Conservation (phyloP, 2,329 filamentous ascomycete genomes). For the Nemania sp. region DNA sequence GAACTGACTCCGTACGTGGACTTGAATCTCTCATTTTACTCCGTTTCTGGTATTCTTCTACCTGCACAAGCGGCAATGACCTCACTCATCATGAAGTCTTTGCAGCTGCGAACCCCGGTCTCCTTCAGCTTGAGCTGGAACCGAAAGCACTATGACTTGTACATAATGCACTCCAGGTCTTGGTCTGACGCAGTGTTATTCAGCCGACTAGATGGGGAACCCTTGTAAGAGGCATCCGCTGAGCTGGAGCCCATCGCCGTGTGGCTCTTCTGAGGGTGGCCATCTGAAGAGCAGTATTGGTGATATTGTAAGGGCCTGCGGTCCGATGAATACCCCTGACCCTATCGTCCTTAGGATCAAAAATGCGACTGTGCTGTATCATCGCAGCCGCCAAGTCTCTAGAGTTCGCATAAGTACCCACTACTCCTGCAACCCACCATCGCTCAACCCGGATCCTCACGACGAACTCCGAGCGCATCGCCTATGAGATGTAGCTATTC, state of each 20-base stretch:
- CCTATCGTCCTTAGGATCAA: constrained; percentile 29
- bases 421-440: constrained; percentile 36
- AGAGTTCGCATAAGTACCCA: constrained; percentile 35
- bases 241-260: constrained; percentile 25
- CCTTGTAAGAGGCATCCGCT: constrained; percentile 25
- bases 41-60: constrained; percentile 20
- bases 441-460: constrained; percentile 41
- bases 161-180: constrained; percentile 16
- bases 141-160: not conserved
- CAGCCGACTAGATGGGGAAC: constrained; percentile 31
- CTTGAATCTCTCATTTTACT: constrained; percentile 13
- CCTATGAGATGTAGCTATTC: constrained; percentile 33
- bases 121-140: not conserved
- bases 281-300: constrained; percentile 30
- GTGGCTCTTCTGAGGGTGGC: constrained; percentile 24
- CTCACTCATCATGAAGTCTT: constrained; percentile 4
- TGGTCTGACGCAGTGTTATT: constrained; percentile 30
- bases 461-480: constrained; percentile 36
- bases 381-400: constrained; percentile 37
- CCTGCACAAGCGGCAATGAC: constrained; percentile 9
- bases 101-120: constrained; percentile 11
- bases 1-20: constrained; percentile 4
- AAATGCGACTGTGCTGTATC: constrained; percentile 39
- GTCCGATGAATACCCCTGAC: constrained; percentile 41
- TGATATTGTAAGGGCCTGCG: constrained; percentile 44